Base-by-base conservation (phyloP, 1,284 basidiomycete species). In the Ceratobasidium theobromae region DNA sequence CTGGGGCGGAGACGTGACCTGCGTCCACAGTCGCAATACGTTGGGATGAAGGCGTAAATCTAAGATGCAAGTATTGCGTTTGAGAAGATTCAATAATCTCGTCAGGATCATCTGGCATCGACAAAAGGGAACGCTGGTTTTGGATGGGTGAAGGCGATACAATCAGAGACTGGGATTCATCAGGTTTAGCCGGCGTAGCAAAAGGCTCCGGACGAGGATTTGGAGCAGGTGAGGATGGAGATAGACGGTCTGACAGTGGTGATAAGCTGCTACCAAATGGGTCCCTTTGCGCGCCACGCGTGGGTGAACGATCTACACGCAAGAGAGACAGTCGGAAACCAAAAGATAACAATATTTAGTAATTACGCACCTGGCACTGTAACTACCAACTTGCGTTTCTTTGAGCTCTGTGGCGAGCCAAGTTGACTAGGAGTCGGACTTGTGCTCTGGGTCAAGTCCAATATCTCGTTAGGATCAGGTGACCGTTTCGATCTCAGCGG, bases 61-160 rank as follows among this genome's bases (percentile, higher is more conserved):
- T 27, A 14, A 58, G 43, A 18, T 58, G 55, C n/a, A 58, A 25
- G 28, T 58, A 58, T n/a, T 58, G 55, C 6, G 55, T 58, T 30
- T 58, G 55, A 35, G 55, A 58, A 4, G 55, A 58, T 35, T 58
- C 55, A 14, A 58, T 41, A 48, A 35, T 58, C 16, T 58, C 55
- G 43, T 58, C 43, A 4, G 55, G 55, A n/a, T 58, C 53, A 25
- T 38, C 35, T 16, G 28, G 9, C 3, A 58, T 30, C 55, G 32
- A 28, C 8, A 27, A 45, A 11, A 33, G 40, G 12, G 27, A n/a
- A n/a, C 30, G 27, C 21, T 23, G 28, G 28, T 12, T n/a, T n/a
- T 46, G 41, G 4, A 30, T 2, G 25, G 43, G 55, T 35, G 55
- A 45, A 27, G 53, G 53, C 21, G 53, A 55, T 25, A 48, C 21